phyloP scores from a whole-genome alignment of 495 filamentous ascomycete species.

The Aspergillus homomorphus region DNA sequence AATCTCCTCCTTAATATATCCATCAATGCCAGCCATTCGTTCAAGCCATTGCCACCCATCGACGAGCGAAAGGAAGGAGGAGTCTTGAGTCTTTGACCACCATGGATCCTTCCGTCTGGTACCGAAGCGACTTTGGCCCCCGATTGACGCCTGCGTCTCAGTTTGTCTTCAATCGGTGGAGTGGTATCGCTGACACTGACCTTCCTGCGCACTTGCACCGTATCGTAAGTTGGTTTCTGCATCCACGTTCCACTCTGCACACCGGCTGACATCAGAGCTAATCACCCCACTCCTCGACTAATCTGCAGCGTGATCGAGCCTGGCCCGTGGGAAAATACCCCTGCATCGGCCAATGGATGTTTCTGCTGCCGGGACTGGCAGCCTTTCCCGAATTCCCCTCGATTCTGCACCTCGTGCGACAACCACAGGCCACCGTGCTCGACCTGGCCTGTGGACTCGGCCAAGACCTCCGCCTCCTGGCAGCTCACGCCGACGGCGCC shows the following conservation, averaged over 20 bases:
- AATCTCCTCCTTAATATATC: no score
- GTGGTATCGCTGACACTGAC: background rate
- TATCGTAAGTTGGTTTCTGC: conserved; percentile 10
- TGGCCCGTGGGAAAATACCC: conserved; percentile 10
- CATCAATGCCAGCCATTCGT: no score
- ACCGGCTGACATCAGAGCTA: no score
- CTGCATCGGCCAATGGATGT: conserved; percentile 10
- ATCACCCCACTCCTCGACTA: background rate
- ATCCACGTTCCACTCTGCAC: no score
- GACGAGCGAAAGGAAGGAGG: no score
- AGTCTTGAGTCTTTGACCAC: background rate
- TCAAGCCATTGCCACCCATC: no score
- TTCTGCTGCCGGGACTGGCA: conserved; percentile 6
- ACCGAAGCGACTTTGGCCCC: conserved; percentile 6
- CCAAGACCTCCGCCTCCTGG: conserved; percentile 7
- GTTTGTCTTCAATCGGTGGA: background rate
- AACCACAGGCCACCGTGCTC: background rate
- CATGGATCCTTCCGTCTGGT: conserved; percentile 12
- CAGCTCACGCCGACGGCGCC: conserved; percentile 11
- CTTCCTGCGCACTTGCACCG: conserved; percentile 7
- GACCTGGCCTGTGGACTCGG: conserved; percentile 9
- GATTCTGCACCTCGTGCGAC: no score
- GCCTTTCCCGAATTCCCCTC: conserved; percentile 4
- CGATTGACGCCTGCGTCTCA: background rate
- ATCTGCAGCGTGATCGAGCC: conserved; percentile 3